These are phyloP conservation scores for Penicillium samsonianum DNA, from an alignment of 495 filamentous ascomycete genomes.

Conservation along the genomic window DNA sequence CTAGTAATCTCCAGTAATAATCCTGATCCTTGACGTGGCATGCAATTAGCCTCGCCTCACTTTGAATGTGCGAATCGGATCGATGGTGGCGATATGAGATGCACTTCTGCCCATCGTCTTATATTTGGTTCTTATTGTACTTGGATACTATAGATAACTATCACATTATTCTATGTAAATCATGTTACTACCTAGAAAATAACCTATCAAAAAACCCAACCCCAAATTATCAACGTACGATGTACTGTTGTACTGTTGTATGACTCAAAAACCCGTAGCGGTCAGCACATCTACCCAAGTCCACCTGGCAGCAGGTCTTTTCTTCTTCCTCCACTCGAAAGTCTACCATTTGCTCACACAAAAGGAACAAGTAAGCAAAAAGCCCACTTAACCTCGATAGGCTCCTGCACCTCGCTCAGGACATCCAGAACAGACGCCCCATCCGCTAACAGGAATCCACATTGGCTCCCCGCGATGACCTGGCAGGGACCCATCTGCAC, in stretches of 20 bases:
- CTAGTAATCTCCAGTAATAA: too few relatives aligned
- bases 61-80: conserved; percentile 11
- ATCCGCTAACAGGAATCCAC: conserved; percentile 12
- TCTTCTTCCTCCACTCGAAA: not conserved
- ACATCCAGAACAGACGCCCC: conserved; percentile 8
- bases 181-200: not conserved
- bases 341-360: conserved; percentile 4
- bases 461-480: conserved; percentile 41
- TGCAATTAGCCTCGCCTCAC: conserved; percentile 14
- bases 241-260: not conserved
- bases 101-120: conserved; percentile 13
- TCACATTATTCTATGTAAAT: not conserved
- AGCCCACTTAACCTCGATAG: conserved; percentile 11
- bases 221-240: not conserved
- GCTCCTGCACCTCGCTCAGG: conserved; percentile 4
- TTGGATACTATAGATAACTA: not conserved
- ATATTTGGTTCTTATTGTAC: not conserved
- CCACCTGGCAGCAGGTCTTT: not conserved
- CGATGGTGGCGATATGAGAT: conserved; percentile 1
- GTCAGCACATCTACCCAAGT: conserved; percentile 21
- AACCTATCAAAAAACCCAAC: not conserved
- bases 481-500: conserved; percentile 28
- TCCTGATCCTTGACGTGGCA: conserved; percentile 3
- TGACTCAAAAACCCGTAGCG: conserved; percentile 11
- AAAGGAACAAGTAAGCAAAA: conserved; percentile 4